Percentiles rank a stretch among this genome's conserved stretches.
Evolutionary conservation across 345 rosid genomes (phyloP).

Genomic region (Rhizophora apiculata): DNA sequence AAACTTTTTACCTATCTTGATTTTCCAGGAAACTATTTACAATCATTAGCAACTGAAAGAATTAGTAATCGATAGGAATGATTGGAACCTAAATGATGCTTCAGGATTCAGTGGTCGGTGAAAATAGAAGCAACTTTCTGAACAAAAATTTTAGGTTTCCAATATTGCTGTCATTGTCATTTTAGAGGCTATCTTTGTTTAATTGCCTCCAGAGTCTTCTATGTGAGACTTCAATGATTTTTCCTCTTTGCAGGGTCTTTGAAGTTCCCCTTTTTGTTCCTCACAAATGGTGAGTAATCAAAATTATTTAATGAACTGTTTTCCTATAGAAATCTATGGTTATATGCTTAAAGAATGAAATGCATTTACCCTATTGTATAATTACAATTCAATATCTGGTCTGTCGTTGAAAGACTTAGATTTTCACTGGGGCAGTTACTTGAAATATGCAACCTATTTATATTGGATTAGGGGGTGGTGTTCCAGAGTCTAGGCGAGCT

Average conservation of each 20-base stretch:
- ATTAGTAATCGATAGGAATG: too few species aligned
- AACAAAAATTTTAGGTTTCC: too few species aligned
- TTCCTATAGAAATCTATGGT: neutral
- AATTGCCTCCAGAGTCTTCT: neutral
- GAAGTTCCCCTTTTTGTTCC: slow-evolving; percentile 44
- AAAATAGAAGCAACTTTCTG: too few species aligned
- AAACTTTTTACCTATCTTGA: too few species aligned
- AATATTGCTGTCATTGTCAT: too few species aligned
- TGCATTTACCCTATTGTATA: neutral
- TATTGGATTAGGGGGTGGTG: slow-evolving; percentile 43
- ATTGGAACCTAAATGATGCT: too few species aligned
- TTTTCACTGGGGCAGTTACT: neutral
- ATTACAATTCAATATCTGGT: neutral
- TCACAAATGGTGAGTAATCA: slow-evolving; percentile 44
- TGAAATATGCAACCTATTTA: neutral
- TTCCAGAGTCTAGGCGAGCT: slow-evolving; percentile 44
- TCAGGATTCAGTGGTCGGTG: too few species aligned
- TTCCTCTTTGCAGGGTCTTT: slow-evolving; percentile 31
- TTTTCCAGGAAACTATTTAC: too few species aligned
- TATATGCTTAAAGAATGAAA: neutral
- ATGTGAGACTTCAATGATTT: neutral
- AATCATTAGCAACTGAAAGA: too few species aligned
- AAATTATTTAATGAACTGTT: neutral
- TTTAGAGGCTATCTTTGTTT: neutral
- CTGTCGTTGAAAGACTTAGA: neutral